These are phyloP conservation scores for Ophiosphaerella herpotricha DNA, from an alignment of 2,329 filamentous ascomycete species.

Conservation along the genomic window DNA sequence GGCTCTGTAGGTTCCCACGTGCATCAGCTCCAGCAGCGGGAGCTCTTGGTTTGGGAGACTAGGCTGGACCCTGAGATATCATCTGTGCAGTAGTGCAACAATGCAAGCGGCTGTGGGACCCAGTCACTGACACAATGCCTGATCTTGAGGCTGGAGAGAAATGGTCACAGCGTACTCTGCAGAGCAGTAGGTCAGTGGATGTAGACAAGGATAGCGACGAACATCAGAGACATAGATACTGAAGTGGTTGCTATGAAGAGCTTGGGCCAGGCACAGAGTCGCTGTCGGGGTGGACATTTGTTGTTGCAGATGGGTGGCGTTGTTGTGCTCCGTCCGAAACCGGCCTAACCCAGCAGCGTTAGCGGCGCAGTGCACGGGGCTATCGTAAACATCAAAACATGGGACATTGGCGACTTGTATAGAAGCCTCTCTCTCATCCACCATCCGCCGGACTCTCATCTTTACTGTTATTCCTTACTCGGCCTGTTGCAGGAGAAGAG, in stretches of 20 bases:
- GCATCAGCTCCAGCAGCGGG: not conserved
- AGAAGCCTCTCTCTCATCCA: slow-evolving; percentile 26
- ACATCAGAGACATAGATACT: slow-evolving; percentile 12
- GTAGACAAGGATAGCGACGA: not conserved
- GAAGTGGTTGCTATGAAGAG: slow-evolving; percentile 18
- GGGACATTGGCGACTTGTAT: slow-evolving; percentile 23
- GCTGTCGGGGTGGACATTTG: slow-evolving; percentile 21
- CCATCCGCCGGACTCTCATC: slow-evolving; percentile 40
- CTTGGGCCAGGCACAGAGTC: slow-evolving; percentile 21
- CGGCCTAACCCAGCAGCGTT: slow-evolving; percentile 18
- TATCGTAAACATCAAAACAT: slow-evolving; percentile 32
- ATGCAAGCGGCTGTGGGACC: slow-evolving; percentile 4
- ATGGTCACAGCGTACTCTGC: too few relatives aligned
- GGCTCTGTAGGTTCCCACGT: not conserved
- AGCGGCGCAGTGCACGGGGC: slow-evolving; percentile 14
- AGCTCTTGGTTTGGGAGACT: slow-evolving; percentile 1
- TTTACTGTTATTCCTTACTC: slow-evolving; percentile 44
- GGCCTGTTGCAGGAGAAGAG: slow-evolving; percentile 21
- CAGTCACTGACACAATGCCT: slow-evolving; percentile 7
- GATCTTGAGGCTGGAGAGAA: not conserved
- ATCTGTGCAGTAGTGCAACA: slow-evolving; percentile 16
- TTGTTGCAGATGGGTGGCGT: slow-evolving; percentile 22
- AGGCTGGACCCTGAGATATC: slow-evolving; percentile 31
- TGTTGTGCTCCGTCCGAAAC: slow-evolving; percentile 30
- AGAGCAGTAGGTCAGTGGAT: too few relatives aligned